Evolutionary conservation across 2,329 filamentous ascomycete genomes (phyloP).

Genomic region (Pyricularia pennisetigena): DNA sequence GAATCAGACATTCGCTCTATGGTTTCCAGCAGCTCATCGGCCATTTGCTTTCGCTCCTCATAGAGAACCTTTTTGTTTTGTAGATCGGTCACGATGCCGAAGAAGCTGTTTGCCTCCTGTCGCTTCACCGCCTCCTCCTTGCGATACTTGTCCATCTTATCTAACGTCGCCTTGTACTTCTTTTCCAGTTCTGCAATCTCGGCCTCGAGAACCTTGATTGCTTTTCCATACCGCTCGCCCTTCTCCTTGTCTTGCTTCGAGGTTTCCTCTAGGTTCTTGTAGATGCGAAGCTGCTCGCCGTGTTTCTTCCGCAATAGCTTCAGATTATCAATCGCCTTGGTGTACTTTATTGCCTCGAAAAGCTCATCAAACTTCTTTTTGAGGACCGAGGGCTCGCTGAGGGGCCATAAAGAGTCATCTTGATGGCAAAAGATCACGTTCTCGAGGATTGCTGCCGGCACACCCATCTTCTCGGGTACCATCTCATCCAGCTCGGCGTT

Average conservation of each 20-base stretch:
- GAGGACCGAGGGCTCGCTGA: slow-evolving; percentile 75
- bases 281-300: slow-evolving; percentile 60
- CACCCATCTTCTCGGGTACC: slow-evolving; percentile 78
- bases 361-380: slow-evolving; percentile 98
- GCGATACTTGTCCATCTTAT: slow-evolving; percentile 37
- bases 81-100: slow-evolving; percentile 65
- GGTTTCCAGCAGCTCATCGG: slow-evolving; percentile 59
- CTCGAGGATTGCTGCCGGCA: slow-evolving; percentile 82
- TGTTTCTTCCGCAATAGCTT: slow-evolving; percentile 79
- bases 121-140: slow-evolving; percentile 54
- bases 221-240: slow-evolving; percentile 61
- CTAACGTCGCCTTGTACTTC: slow-evolving; percentile 35
- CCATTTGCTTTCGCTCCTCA: slow-evolving; percentile 57
- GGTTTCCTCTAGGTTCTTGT: slow-evolving; percentile 58
- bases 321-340: slow-evolving; percentile 93
- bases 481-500: slow-evolving; percentile 74
- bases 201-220: slow-evolving; percentile 51
- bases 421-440: slow-evolving; percentile 98
- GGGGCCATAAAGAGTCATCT: slow-evolving; percentile 93
- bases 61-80: slow-evolving; percentile 68
- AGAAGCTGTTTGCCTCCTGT: slow-evolving; percentile 63
- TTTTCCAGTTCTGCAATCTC: slow-evolving; percentile 54
- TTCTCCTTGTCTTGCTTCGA: slow-evolving; percentile 68
- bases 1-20: slow-evolving; percentile 71
- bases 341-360: slow-evolving; percentile 94